Evolutionary conservation across 2,329 filamentous ascomycete genomes (phyloP), one percentile per base, ranked within the genome.

Genomic region (Ophiosphaerella narmari): DNA sequence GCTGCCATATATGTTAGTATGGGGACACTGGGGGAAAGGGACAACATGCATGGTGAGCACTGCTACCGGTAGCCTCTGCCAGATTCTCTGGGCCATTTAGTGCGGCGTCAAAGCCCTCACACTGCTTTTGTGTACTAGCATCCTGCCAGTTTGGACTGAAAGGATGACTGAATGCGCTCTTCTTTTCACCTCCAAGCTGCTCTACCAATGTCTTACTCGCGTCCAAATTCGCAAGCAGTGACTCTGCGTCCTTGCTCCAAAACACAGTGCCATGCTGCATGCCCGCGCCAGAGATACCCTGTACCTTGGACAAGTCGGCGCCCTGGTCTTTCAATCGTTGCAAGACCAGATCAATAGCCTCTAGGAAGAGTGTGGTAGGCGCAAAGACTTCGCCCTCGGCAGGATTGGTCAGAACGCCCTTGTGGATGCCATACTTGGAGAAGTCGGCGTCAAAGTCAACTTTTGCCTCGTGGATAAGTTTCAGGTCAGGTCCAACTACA

Each of bases 241-340:
- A 66, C 68, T 89, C 88, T 5, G 90, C 92, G 48, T 86, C 77
- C 38, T 78, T 72, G 50, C 83, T 88, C 93, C 93, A 97, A 77
- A 94, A 97, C 24, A 97, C 91, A 71, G 93, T 97, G 31, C 94
- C 94, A 74, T 97, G 94, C 79, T 99, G 94, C 82, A 97, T 95
- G 46, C 94, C 92, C 13, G 93, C 92, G 55, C 91, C 94, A 66
- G 90, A 93, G 62, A 99, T 82, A 26, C 90, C 93, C 66, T 83
- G 85, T 57, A 99, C 86, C 43, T 84, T 83, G 44, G 80, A 75
- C 65, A 97, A 87, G 60, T 91, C 87, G 47, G 90, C 82, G 1
- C 86, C 85, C 52, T 85, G 82, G 36, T 85, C 81, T 61, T 83
- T 81, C 55, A 99, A 80, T 13, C 89, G 86, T 40, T 80, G 76